A percentile compares a stretch with the other conserved stretches of the same genome.
phyloP scores from a whole-genome alignment of 2,329 filamentous ascomycete species.

The Alternaria triticina region DNA sequence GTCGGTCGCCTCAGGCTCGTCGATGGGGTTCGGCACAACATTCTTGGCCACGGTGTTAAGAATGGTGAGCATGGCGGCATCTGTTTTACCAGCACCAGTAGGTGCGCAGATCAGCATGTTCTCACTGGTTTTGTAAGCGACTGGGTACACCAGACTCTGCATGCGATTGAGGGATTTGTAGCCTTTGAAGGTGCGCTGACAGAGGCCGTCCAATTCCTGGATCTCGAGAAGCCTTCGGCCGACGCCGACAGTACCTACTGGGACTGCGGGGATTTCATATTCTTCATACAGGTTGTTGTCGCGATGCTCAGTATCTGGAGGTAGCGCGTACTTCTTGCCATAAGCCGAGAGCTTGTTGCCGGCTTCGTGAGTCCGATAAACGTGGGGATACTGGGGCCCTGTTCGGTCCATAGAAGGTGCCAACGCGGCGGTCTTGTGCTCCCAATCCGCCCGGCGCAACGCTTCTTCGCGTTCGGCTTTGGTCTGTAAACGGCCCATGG shows the following conservation, averaged over 20 bases:
- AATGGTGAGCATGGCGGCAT: constrained; percentile 96
- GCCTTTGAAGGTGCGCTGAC: constrained; percentile 87
- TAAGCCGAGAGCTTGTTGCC: constrained; percentile 83
- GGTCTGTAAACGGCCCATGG: constrained; percentile 69
- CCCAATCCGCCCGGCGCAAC: constrained; percentile 74
- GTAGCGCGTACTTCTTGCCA: constrained; percentile 83
- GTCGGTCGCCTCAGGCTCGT: constrained; percentile 73
- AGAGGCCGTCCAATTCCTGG: constrained; percentile 84
- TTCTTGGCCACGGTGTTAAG: constrained; percentile 90
- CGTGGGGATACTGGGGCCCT: constrained; percentile 85
- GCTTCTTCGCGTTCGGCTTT: constrained; percentile 79
- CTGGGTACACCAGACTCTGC: constrained; percentile 95
- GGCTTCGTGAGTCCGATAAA: constrained; percentile 83
- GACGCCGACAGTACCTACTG: constrained; percentile 74
- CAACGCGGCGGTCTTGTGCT: constrained; percentile 80
- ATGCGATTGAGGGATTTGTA: constrained; percentile 95
- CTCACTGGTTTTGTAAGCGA: constrained; percentile 93
- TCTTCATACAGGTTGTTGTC: constrained; percentile 87
- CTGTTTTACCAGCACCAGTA: constrained; percentile 97
- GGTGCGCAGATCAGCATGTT: constrained; percentile 99
- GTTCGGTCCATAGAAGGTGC: constrained; percentile 72
- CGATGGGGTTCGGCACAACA: constrained; percentile 77
- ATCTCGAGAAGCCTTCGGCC: constrained; percentile 81
- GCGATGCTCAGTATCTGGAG: constrained; percentile 72
- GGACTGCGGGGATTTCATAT: constrained; percentile 81